phyloP scores from a whole-genome alignment of 495 filamentous ascomycete genomes.

The Daldinia vernicosa region DNA sequence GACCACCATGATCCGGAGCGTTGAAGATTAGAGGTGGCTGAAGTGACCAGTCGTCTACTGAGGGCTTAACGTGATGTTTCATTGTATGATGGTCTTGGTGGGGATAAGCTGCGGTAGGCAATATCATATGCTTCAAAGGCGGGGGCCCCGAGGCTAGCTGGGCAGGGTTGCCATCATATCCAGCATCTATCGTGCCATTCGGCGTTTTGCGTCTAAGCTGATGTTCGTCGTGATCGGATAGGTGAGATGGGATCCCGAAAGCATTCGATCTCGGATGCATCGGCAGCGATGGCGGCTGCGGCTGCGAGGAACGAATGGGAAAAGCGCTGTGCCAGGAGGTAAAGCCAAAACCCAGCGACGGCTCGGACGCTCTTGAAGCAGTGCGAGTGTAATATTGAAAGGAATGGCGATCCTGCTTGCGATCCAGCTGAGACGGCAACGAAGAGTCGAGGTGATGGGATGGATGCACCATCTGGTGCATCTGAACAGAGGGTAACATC shows the following conservation, averaged over 20 bases:
- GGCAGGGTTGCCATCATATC: slow-evolving; percentile 87
- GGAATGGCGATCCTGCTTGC: slow-evolving; percentile 46
- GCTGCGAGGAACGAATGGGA: slow-evolving; percentile 53
- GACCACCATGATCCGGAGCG: slow-evolving; percentile 16
- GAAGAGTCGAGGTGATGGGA: slow-evolving; percentile 49
- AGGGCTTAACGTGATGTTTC: slow-evolving; percentile 24
- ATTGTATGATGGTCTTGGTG: slow-evolving; percentile 42
- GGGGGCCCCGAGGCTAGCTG: slow-evolving; percentile 81
- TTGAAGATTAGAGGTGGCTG: slow-evolving; percentile 25
- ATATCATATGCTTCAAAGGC: slow-evolving; percentile 86
- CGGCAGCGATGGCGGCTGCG: slow-evolving; percentile 31
- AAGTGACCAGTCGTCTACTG: slow-evolving; percentile 35
- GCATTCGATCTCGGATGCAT: slow-evolving; percentile 33
- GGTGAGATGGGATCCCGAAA: slow-evolving; percentile 46
- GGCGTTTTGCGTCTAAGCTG: slow-evolving; percentile 92
- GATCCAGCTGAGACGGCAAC: slow-evolving; percentile 44
- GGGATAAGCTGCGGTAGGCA: slow-evolving; percentile 55
- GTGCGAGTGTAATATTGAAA: slow-evolving; percentile 42
- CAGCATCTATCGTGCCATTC: slow-evolving; percentile 89
- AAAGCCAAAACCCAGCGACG: slow-evolving; percentile 30
- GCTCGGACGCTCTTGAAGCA: slow-evolving; percentile 25
- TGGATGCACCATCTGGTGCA: slow-evolving; percentile 59
- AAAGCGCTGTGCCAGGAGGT: slow-evolving; percentile 47
- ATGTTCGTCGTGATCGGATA: slow-evolving; percentile 68
- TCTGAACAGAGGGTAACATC: slow-evolving; percentile 58